Evolutionary conservation across 345 rosid genomes (phyloP), one percentile per base, ranked within the genome.

Genomic region (Eucalyptus lansdowneana): DNA sequence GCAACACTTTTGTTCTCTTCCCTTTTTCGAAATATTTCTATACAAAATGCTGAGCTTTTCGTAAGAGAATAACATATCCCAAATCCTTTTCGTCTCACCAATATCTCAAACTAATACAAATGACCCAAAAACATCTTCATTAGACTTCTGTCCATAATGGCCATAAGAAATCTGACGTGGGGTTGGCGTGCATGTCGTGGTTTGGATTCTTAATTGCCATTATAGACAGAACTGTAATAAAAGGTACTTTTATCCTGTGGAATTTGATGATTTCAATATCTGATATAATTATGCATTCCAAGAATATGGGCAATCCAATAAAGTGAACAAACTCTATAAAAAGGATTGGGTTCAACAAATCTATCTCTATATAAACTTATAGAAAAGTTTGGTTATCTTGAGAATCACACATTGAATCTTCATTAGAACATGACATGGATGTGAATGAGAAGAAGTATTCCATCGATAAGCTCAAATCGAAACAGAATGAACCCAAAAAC

Each of bases 171-270:
- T 0, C 22, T 3, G 54, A 51, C 21, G 21, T 51, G 21, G 54
- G 21, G 54, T 51, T 16, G 54, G 54, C 54, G 54, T 16, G 54
- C 21, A 51, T 51, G 54, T 16, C 54, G 0, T 0, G 0, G 54
- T 51, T 17, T 51, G 54, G 54, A 51, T 16, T 51, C 54, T 51
- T 51, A 51, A 51, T 51, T 51, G 54, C 54, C 54, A 51, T 51
- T 17, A 34, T 37, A 37, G 37, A 37, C 9, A 51, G 54, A 51
- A 51, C 21, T 51, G 21, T 51, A 16, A 51, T 51, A 51, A 51
- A 51, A 51, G 8, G 2, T 51, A 51, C 54, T 67, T 67, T 67
- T 7, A 4, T 67, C 40, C 15, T 9, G 40, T 5, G 2, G 11
- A 67, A 67, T 67, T 67, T 67, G 80, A 67, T 17, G 80, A 37